Percentiles rank a stretch among this genome's conserved stretches.
These are phyloP conservation scores for Talaromyces nanjingensis DNA, from an alignment of 495 filamentous ascomycete genomes.

Conservation along the genomic window DNA sequence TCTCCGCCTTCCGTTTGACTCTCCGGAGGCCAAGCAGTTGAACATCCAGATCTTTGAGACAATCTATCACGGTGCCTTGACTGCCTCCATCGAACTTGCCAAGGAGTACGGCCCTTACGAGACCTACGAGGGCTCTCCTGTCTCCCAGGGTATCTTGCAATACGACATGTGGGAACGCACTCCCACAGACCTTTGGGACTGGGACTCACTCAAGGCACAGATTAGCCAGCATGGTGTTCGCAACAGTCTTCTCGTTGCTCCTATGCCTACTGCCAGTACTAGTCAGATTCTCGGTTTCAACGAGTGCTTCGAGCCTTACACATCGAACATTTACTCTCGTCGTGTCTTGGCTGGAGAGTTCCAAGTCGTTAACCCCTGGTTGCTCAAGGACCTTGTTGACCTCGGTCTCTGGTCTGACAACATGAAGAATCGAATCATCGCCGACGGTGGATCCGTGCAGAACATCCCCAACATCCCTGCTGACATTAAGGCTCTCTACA, in stretches of 20 bases:
- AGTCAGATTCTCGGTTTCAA: constrained; percentile 97
- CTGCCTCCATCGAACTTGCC: constrained; percentile 79
- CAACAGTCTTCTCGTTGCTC: constrained; percentile 90
- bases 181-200: constrained; percentile 94
- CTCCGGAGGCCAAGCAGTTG: constrained; percentile 80
- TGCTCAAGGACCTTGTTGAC: constrained; percentile 96
- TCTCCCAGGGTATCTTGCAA: constrained; percentile 92
- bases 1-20: constrained; percentile 94
- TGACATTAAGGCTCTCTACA: constrained; percentile 95
- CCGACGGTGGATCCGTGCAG: constrained; percentile 92
- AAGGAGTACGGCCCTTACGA: constrained; percentile 76
- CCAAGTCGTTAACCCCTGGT: constrained; percentile 98
- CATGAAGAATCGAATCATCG: constrained; percentile 99
- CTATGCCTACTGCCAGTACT: constrained; percentile 95
- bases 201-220: constrained; percentile 78
- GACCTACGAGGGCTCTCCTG: constrained; percentile 87
- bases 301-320: constrained; percentile 99
- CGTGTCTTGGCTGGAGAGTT: constrained; percentile 98
- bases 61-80: constrained; percentile 94
- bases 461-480: constrained; percentile 92
- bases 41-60: constrained; percentile 99
- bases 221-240: constrained; percentile 88
- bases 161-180: constrained; percentile 98
- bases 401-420: constrained; percentile 98
- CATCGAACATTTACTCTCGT: constrained; percentile 98